A percentile compares a stretch with the other conserved stretches of the same genome.
phyloP scores from a whole-genome alignment of 176 grass and related monocot genomes.

The Coix lacrymajobi region DNA sequence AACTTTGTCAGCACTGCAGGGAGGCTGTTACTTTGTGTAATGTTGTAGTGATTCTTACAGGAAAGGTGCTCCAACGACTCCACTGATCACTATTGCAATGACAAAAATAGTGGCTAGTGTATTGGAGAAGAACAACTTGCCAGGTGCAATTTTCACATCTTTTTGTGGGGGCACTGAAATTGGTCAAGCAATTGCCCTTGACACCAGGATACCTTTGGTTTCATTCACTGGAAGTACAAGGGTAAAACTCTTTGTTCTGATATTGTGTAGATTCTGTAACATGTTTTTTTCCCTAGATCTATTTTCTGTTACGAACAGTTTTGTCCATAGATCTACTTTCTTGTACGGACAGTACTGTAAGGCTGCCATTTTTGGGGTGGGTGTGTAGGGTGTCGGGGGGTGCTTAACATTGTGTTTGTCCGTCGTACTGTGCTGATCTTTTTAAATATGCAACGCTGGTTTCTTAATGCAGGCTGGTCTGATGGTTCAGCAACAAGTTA shows the following conservation, averaged over 20 bases:
- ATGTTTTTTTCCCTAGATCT: not conserved
- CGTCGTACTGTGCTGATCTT: not conserved
- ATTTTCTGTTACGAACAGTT: not conserved
- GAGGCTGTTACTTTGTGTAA: slow-evolving; percentile 3
- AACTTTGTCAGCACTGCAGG: not conserved
- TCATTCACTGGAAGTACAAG: slow-evolving; percentile 97
- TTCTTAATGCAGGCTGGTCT: slow-evolving; percentile 73
- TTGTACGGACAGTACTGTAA: not conserved
- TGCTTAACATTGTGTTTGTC: not conserved
- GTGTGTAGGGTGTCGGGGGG: not conserved
- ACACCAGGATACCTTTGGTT: slow-evolving; percentile 77
- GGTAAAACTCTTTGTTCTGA: slow-evolving; percentile 36
- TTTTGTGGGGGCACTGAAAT: slow-evolving; percentile 94
- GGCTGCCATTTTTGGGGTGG: not conserved
- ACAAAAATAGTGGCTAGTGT: slow-evolving; percentile 86
- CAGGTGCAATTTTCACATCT: slow-evolving; percentile 82
- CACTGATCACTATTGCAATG: slow-evolving; percentile 94
- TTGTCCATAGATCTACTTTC: not conserved
- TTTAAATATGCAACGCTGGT: not conserved
- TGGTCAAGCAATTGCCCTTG: slow-evolving; percentile 81
- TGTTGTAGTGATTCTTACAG: slow-evolving; percentile 27
- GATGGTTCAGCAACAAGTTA: slow-evolving; percentile 76
- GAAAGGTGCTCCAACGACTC: slow-evolving; percentile 99
- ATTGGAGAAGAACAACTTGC: slow-evolving; percentile 92
- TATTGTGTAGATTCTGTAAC: not conserved